A percentile compares a stretch with the other conserved stretches of the same genome.
Conservation (phyloP, 2,329 filamentous ascomycete species). For the Byssoonygena ceratinophila region DNA sequence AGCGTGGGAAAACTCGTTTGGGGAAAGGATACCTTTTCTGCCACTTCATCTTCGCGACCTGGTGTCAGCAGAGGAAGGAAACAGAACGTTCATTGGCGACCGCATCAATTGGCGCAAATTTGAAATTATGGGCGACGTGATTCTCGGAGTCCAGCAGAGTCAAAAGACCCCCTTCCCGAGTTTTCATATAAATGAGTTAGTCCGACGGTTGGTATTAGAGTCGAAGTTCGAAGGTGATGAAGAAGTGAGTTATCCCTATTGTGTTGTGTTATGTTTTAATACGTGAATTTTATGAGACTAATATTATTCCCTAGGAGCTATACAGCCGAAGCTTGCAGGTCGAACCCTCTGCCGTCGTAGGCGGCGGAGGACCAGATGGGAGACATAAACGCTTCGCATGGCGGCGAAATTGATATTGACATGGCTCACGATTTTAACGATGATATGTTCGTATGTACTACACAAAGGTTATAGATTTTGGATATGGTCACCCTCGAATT, state of each 20-base stretch:
- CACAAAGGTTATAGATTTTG: conserved; percentile 10
- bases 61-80: conserved; percentile 84
- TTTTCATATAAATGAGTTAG: conserved; percentile 52
- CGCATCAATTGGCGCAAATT: conserved; percentile 98
- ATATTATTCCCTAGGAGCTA: conserved; percentile 39
- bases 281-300: conserved; percentile 5
- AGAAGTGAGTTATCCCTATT: conserved; percentile 52
- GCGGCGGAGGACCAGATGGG: conserved; percentile 22
- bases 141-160: conserved; percentile 82
- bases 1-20: conserved; percentile 89
- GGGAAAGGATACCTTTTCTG: conserved; percentile 85
- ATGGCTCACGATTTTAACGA: conserved; percentile 15
- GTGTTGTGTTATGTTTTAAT: not conserved
- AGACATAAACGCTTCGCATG: conserved; percentile 37
- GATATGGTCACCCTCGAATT: conserved; percentile 7
- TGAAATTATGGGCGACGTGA: conserved; percentile 84
- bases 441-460: conserved; percentile 9
- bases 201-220: conserved; percentile 67
- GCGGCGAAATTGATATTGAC: conserved; percentile 27
- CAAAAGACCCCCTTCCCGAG: conserved; percentile 66
- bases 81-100: conserved; percentile 74
- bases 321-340: conserved; percentile 50
- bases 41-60: conserved; percentile 82
- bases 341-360: conserved; percentile 34
- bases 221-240: conserved; percentile 74